Percentiles rank a stretch among this genome's conserved stretches.
phyloP scores from a whole-genome alignment of 495 filamentous ascomycete species.

The Thozetella sp. region DNA sequence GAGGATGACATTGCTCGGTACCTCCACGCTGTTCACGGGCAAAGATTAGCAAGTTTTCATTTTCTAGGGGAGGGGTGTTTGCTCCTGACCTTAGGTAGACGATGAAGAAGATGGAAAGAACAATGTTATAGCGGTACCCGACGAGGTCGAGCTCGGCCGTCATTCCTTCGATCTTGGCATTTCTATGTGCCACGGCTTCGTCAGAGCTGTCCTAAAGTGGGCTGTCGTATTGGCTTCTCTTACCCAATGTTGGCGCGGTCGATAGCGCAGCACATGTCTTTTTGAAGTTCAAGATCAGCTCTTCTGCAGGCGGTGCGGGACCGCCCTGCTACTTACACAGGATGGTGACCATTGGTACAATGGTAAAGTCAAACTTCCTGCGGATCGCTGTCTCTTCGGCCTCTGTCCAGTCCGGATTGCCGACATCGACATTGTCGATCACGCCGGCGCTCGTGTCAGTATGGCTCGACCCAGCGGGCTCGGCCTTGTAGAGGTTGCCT shows the following conservation, averaged over 20 bases:
- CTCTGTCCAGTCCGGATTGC: slow-evolving; percentile 30
- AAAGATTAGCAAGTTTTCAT: neutral
- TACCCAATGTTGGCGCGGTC: slow-evolving; percentile 49
- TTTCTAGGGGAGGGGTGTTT: neutral
- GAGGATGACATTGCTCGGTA: slow-evolving; percentile 59
- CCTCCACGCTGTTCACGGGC: slow-evolving; percentile 38
- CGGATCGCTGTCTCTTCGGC: slow-evolving; percentile 42
- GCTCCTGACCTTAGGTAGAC: slow-evolving; percentile 48
- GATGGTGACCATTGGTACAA: slow-evolving; percentile 42
- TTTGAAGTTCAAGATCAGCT: neutral
- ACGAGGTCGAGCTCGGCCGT: slow-evolving; percentile 47
- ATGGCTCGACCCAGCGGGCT: neutral
- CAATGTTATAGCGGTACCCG: slow-evolving; percentile 53
- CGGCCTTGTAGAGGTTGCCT: neutral
- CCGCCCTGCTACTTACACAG: slow-evolving; percentile 51
- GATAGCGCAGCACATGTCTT: slow-evolving; percentile 4
- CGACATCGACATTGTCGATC: neutral
- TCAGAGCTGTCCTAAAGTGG: no score
- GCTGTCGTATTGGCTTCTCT: no score
- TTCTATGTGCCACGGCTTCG: no score
- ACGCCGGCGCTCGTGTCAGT: neutral
- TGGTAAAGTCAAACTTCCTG: slow-evolving; percentile 37
- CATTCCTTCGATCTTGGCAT: slow-evolving; percentile 57
- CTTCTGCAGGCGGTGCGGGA: no score
- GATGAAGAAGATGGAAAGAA: slow-evolving; percentile 57